Percentiles rank a stretch among this genome's conserved stretches.
These are phyloP conservation scores for Naegleria lovaniensis DNA, from an alignment of 208 protist species.

Conservation along the genomic window DNA sequence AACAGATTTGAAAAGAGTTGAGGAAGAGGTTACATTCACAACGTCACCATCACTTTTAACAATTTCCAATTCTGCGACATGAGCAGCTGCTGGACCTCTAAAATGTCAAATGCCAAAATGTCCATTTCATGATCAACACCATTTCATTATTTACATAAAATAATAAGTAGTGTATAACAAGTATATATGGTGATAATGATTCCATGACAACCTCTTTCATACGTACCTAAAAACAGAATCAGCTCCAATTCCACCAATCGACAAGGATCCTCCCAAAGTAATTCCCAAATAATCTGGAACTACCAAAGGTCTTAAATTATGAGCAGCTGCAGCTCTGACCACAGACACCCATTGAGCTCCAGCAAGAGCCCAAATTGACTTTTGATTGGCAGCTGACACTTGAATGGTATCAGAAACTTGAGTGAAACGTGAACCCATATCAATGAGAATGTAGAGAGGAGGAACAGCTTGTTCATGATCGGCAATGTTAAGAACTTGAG, in stretches of 20 bases:
- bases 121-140: too few species aligned
- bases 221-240: background rate
- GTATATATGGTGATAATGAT: too few species aligned
- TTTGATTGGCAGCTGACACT: background rate
- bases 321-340: background rate
- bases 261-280: background rate
- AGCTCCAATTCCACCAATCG: background rate
- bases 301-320: background rate
- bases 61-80: conserved; percentile 2
- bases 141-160: too few species aligned
- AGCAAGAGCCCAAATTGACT: background rate
- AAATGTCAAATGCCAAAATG: too few species aligned
- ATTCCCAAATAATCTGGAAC: background rate
- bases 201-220: too few species aligned
- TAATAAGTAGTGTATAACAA: too few species aligned
- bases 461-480: background rate
- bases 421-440: background rate
- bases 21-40: background rate
- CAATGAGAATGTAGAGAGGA: background rate
- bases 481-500: background rate
- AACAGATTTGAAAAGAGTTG: background rate
- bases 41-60: background rate
- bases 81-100: background rate
- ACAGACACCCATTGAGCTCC: background rate
- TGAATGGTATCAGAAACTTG: background rate